These are phyloP conservation scores for Isabelozyma heimii DNA, from an alignment of 805 yeast species.

Conservation along the genomic window DNA sequence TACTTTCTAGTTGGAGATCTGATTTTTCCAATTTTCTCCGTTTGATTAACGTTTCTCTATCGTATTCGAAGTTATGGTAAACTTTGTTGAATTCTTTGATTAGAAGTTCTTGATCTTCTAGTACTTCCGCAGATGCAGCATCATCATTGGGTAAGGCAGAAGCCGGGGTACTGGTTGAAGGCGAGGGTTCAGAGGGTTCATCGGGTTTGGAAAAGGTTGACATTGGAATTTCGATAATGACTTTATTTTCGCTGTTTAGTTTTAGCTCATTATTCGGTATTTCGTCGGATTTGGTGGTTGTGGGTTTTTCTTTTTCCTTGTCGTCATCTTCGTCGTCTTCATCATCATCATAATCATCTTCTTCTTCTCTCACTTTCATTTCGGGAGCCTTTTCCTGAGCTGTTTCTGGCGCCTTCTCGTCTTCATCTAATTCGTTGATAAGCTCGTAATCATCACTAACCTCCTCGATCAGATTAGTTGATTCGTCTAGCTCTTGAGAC, in stretches of 20 bases:
- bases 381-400: conserved; percentile 5
- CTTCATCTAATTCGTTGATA: conserved; percentile 23
- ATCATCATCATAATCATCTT: conserved; percentile 30
- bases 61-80: conserved; percentile 75
- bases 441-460: conserved; percentile 33
- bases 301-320: conserved; percentile 3
- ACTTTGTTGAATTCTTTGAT: conserved; percentile 68
- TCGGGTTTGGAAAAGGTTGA: conserved; percentile 15
- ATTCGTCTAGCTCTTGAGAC: conserved; percentile 18
- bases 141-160: neutral
- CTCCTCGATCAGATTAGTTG: conserved; percentile 24
- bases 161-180: conserved; percentile 1
- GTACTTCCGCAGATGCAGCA: conserved; percentile 6
- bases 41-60: conserved; percentile 69
- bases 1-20: conserved; percentile 61
- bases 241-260: conserved; percentile 26
- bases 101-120: conserved; percentile 41
- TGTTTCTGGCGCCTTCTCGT: conserved; percentile 8
- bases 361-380: conserved; percentile 27
- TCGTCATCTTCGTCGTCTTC: conserved; percentile 25
- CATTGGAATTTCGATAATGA: conserved; percentile 32
- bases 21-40: conserved; percentile 76
- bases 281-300: neutral
- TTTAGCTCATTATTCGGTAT: conserved; percentile 4
- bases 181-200: neutral